Conservation (phyloP, 768 basidiomycete species). For the Russula abietina region DNA sequence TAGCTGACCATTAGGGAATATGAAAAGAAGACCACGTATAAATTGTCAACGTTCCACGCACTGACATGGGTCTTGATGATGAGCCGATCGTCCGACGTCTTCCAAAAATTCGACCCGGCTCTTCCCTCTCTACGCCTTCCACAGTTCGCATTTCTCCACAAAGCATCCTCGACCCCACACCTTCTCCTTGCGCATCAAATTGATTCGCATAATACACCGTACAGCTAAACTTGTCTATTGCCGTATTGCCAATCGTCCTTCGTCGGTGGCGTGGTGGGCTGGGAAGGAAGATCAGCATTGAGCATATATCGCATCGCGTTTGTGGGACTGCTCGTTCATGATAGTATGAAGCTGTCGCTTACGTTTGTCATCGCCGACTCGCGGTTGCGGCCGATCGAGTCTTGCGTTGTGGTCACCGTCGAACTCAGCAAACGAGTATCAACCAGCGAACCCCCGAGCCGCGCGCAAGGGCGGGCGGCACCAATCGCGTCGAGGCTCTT, state of each 20-base stretch:
- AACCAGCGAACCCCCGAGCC: not conserved
- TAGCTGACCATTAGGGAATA: too few species aligned
- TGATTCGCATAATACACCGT: constrained; percentile 80
- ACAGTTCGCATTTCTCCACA: constrained; percentile 51
- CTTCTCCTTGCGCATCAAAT: constrained; percentile 57
- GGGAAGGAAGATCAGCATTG: constrained; percentile 33
- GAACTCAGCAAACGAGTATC: constrained; percentile 13
- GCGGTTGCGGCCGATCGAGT: not conserved
- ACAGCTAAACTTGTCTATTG: constrained; percentile 67
- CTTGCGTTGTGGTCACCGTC: constrained; percentile 15
- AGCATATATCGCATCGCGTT: constrained; percentile 57
- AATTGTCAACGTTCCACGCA: constrained; percentile 80
- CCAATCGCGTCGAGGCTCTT: constrained; percentile 39
- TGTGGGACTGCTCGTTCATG: constrained; percentile 49
- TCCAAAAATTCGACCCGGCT: constrained; percentile 75
- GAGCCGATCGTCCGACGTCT: constrained; percentile 68
- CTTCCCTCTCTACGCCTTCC: constrained; percentile 77
- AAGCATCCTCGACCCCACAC: constrained; percentile 60
- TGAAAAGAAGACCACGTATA: constrained; percentile 43
- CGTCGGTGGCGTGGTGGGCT: constrained; percentile 30
- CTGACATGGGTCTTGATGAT: constrained; percentile 83
- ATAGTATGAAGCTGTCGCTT: constrained; percentile 29
- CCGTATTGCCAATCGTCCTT: constrained; percentile 69
- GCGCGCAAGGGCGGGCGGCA: not conserved
- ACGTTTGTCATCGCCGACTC: not conserved